Evolutionary conservation across 2,329 filamentous ascomycete species (phyloP).

Genomic region (Xylaria sp.): DNA sequence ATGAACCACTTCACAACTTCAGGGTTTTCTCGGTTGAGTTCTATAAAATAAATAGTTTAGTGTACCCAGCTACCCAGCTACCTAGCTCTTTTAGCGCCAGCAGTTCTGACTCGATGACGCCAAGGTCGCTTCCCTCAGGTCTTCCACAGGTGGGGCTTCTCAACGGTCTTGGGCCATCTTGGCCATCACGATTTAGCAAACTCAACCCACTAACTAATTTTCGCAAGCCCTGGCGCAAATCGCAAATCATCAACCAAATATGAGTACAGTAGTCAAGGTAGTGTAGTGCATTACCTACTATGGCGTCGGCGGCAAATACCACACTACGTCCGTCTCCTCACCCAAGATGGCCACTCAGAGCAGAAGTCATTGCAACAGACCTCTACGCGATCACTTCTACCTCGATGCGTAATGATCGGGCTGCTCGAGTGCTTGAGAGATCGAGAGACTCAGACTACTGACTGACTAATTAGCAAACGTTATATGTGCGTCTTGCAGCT

Average conservation of each 20-base stretch:
- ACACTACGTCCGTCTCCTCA: not conserved
- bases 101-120: conserved; percentile 24
- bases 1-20: not conserved
- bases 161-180: conserved; percentile 2
- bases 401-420: not conserved
- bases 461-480: conserved; percentile 2
- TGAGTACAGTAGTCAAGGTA: not conserved
- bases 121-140: conserved; percentile 11
- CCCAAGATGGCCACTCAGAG: no score
- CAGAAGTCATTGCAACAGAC: not conserved
- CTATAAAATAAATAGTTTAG: not conserved
- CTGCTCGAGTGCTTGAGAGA: no score
- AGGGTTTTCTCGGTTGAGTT: not conserved
- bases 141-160: conserved; percentile 21
- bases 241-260: conserved; percentile 21
- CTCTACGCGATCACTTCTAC: not conserved
- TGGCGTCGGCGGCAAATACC: conserved; percentile 17
- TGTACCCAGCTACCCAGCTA: not conserved
- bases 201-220: conserved; percentile 26
- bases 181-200: conserved; percentile 5
- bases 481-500: conserved; percentile 1
- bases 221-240: conserved; percentile 26
- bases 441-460: not conserved
- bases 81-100: conserved; percentile 13
- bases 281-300: not conserved